Evolutionary conservation across 352 stramenopile species (phyloP).

Genomic region (Phytopythium vexans): DNA sequence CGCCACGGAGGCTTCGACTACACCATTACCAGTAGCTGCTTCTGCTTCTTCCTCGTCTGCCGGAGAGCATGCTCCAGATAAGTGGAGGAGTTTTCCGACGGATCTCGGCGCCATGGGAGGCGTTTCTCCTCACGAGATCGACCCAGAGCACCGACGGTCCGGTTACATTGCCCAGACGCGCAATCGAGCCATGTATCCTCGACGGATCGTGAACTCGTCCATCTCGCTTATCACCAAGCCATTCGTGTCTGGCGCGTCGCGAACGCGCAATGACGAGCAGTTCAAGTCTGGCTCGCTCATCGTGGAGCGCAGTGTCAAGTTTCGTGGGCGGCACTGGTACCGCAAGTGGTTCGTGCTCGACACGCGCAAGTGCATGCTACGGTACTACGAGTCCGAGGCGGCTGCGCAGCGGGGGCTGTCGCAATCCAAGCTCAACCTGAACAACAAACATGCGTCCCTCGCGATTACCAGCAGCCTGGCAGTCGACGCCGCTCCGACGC

Average conservation of each 20-base stretch:
- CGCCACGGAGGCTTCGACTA: constrained; percentile 2
- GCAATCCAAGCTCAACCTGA: constrained; percentile 60
- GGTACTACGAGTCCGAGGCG: constrained; percentile 74
- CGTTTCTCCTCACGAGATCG: constrained; percentile 1
- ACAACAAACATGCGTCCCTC: constrained; percentile 56
- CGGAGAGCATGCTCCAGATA: neutral
- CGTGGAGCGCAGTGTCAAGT: constrained; percentile 70
- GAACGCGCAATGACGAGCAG: constrained; percentile 11
- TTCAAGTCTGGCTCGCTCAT: constrained; percentile 60
- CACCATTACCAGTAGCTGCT: neutral
- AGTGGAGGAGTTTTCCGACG: no score
- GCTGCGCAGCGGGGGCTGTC: constrained; percentile 52
- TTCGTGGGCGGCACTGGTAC: constrained; percentile 71
- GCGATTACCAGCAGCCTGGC: constrained; percentile 56
- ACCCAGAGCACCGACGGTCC: constrained; percentile 39
- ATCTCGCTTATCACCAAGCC: constrained; percentile 74
- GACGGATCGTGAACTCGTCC: constrained; percentile 64
- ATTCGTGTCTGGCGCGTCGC: constrained; percentile 27
- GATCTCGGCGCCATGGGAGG: neutral
- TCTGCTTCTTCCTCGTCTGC: neutral
- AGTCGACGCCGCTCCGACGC: constrained; percentile 55
- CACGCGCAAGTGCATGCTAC: constrained; percentile 49
- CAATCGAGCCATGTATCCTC: constrained; percentile 55
- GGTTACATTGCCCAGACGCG: constrained; percentile 70
- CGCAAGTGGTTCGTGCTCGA: constrained; percentile 82